A percentile compares a stretch with the other conserved stretches of the same genome.
These are phyloP conservation scores for Chaetomium sp. DNA, from an alignment of 2,329 filamentous ascomycete genomes.

Conservation along the genomic window DNA sequence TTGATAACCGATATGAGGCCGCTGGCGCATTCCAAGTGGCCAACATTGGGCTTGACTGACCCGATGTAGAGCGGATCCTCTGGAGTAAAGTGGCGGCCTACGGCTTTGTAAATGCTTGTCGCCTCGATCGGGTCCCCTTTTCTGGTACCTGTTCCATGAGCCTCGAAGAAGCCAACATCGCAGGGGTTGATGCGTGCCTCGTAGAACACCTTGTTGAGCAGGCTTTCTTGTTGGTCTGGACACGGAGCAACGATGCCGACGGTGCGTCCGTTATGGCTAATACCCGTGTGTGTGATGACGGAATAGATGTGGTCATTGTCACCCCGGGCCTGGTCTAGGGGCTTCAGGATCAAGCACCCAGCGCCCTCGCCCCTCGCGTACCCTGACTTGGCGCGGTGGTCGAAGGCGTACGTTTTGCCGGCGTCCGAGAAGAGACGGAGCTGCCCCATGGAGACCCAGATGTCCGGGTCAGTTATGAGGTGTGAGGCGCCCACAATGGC, in stretches of 20 bases:
- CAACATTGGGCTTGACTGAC: conserved; percentile 45
- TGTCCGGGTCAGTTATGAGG: conserved; percentile 34
- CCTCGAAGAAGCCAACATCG: conserved; percentile 44
- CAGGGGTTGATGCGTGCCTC: conserved; percentile 31
- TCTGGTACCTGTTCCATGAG: conserved; percentile 52
- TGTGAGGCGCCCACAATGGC: conserved; percentile 34
- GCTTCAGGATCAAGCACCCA: conserved; percentile 32
- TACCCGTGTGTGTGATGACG: conserved; percentile 33
- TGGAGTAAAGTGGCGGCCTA: conserved; percentile 37
- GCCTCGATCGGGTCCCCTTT: conserved; percentile 52
- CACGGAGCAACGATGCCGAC: conserved; percentile 34
- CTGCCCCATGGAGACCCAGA: conserved; percentile 37
- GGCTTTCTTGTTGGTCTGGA: conserved; percentile 31
- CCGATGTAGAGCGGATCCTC: conserved; percentile 41
- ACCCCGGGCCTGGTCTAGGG: conserved; percentile 26
- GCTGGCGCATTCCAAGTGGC: conserved; percentile 42
- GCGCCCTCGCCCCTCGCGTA: conserved; percentile 35
- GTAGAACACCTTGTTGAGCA: conserved; percentile 31
- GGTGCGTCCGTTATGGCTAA: conserved; percentile 35
- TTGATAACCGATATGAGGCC: conserved; percentile 42
- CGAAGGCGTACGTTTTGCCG: conserved; percentile 34
- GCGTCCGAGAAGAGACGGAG: conserved; percentile 34
- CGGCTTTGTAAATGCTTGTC: conserved; percentile 43
- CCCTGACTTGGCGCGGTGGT: conserved; percentile 35
- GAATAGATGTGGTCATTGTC: conserved; percentile 35